phyloP scores from a whole-genome alignment of 768 basidiomycete species.

The Podaxis sp. region DNA sequence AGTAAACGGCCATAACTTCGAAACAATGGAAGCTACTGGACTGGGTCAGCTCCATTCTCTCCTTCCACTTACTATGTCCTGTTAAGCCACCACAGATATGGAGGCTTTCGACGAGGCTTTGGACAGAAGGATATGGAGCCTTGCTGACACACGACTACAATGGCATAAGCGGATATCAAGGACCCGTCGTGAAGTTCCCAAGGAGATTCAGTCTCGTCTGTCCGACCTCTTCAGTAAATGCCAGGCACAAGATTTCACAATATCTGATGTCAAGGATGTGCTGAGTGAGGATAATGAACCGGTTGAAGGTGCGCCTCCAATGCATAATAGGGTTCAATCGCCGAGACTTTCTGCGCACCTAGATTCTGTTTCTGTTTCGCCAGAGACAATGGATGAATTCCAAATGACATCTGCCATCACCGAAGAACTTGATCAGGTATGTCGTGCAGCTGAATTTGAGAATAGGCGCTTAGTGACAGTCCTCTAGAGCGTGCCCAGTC shows the following conservation, averaged over 20 bases:
- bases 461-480: neutral
- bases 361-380: neutral
- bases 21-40: constrained; percentile 52
- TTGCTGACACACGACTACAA: constrained; percentile 68
- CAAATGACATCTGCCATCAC: constrained; percentile 12
- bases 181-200: constrained; percentile 59
- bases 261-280: constrained; percentile 15
- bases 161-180: constrained; percentile 72
- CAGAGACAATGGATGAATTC: constrained; percentile 10
- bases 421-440: constrained; percentile 15
- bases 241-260: constrained; percentile 21
- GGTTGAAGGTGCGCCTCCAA: constrained; percentile 20
- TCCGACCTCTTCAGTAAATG: constrained; percentile 27
- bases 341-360: neutral
- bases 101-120: constrained; percentile 86
- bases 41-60: constrained; percentile 34
- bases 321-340: neutral
- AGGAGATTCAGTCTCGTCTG: constrained; percentile 39
- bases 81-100: constrained; percentile 38
- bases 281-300: constrained; percentile 17
- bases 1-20: constrained; percentile 75
- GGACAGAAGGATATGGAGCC: constrained; percentile 76
- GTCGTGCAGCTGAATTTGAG: neutral
- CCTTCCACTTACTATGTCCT: neutral
- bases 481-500: constrained; percentile 4